Base-by-base conservation (phyloP, 768 basidiomycete genomes). In the Kockovaella imperatae region DNA sequence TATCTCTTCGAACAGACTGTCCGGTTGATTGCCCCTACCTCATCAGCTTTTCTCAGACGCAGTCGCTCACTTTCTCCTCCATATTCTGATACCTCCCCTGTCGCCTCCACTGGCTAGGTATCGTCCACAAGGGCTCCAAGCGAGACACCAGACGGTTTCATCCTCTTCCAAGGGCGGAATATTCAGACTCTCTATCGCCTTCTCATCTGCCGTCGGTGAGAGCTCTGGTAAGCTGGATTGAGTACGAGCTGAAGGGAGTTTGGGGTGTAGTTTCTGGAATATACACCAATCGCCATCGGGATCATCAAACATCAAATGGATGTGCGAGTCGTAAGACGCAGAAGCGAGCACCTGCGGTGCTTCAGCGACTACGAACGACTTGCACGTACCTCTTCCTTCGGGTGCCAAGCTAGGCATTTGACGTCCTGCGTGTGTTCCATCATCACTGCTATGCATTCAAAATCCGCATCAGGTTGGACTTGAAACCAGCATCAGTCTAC, bases 391-490 rank as follows among this genome's bases (percentile, higher is more conserved):
- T 97, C 91, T 75, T 96, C 90, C 4, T 75, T 78, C 5, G 95
- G 93, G 74, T 97, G 89, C 90, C 90, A 99, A 11, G 84, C 79
- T 10, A 99, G 82, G 50, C 77, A 84, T 72, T 99, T 99, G 45
- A 99, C 90, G 62, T 99, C 95, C 72, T 97, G 93, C 1, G 78
- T 78, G 63, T 99, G 95, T 57, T 97, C 90, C 88, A 96, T 95
- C 57, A 93, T 74, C 31, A 99, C 95, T 18, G 82, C 82, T 73
- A 96, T 79, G 64, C 90, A 95, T 60, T 96, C 91, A 52, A 93
- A 95, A 57, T 97, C 91, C 13, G 82, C 75, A 64, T 96, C 89
- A 8, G 89, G 88, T 48, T 86, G 83, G 1, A 86, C 91, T 91
- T 26, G 11, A n/a, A 41, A 24, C 50, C 47, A 54, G 34, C 32